A percentile compares a stretch with the other conserved stretches of the same genome.
phyloP scores from a whole-genome alignment of 139 green algal genomes.

The Micromonas pusilla region DNA sequence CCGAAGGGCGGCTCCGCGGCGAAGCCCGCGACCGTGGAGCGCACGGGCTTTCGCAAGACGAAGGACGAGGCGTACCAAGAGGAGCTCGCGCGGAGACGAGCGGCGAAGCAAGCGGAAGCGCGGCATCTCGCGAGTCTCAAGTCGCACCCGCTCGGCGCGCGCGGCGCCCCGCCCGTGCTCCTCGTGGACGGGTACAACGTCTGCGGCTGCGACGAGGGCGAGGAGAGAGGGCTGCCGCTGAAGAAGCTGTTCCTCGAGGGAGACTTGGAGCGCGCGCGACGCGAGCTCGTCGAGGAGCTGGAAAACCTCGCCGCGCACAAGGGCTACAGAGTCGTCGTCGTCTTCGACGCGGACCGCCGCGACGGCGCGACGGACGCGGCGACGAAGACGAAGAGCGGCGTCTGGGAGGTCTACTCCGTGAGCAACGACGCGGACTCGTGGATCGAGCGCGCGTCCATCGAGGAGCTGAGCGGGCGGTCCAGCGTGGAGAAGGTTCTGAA shows the following conservation, averaged over 20 bases:
- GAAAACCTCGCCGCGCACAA: neutral
- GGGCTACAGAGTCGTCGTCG: neutral
- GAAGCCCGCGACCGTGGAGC: neutral
- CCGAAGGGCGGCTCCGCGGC: neutral
- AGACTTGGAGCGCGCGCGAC: neutral
- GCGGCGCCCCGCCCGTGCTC: neutral
- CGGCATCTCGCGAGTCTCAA: too few relatives aligned
- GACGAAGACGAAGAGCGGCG: neutral
- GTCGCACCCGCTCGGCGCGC: neutral
- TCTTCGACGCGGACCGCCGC: neutral
- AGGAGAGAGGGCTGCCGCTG: neutral
- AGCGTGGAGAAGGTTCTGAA: neutral
- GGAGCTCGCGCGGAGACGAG: neutral
- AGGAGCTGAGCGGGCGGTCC: neutral
- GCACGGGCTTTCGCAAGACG: neutral
- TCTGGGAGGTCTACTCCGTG: neutral
- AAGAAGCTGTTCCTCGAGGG: neutral
- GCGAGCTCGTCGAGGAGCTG: neutral
- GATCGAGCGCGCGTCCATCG: neutral
- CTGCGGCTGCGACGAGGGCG: neutral
- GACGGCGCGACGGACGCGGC: too few relatives aligned
- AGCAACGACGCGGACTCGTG: neutral
- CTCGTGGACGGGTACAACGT: neutral
- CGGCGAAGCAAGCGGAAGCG: neutral
- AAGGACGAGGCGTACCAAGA: neutral